Evolutionary conservation across 2,329 filamentous ascomycete species (phyloP).

Genomic region (Xylaria digitata): DNA sequence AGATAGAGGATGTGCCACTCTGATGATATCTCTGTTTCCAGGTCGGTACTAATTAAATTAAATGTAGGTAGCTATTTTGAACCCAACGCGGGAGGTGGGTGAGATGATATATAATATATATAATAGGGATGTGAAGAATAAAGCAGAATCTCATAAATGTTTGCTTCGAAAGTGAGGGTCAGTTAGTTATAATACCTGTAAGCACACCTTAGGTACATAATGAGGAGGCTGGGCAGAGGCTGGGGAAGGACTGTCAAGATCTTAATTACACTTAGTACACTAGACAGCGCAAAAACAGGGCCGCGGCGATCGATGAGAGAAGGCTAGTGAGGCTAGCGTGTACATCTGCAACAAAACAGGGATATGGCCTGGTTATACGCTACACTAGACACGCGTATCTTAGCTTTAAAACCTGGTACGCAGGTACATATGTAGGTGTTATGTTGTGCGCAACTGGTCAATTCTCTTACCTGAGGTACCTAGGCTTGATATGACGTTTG

Average conservation of each 20-base stretch:
- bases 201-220: slow-evolving; percentile 11
- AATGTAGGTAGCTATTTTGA: too few relatives aligned
- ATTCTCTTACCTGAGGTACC: too few relatives aligned
- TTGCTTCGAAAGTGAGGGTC: not conserved
- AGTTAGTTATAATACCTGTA: not conserved
- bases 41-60: not conserved
- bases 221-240: slow-evolving; percentile 28
- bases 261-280: slow-evolving; percentile 5
- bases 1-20: not conserved
- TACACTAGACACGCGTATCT: too few relatives aligned
- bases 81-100: too few relatives aligned
- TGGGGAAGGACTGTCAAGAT: slow-evolving; percentile 17
- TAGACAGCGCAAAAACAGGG: slow-evolving; percentile 26
- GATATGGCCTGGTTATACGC: too few relatives aligned
- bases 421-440: too few relatives aligned
- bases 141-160: not conserved
- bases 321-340: too few relatives aligned
- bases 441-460: too few relatives aligned
- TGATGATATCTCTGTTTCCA: not conserved
- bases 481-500: too few relatives aligned
- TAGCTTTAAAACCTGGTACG: too few relatives aligned
- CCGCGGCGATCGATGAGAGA: not conserved
- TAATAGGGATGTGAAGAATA: not conserved
- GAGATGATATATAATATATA: not conserved
- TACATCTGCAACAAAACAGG: too few relatives aligned